Base-by-base conservation (phyloP, 1,284 basidiomycete species). In the Cryptococcus hybrid region DNA sequence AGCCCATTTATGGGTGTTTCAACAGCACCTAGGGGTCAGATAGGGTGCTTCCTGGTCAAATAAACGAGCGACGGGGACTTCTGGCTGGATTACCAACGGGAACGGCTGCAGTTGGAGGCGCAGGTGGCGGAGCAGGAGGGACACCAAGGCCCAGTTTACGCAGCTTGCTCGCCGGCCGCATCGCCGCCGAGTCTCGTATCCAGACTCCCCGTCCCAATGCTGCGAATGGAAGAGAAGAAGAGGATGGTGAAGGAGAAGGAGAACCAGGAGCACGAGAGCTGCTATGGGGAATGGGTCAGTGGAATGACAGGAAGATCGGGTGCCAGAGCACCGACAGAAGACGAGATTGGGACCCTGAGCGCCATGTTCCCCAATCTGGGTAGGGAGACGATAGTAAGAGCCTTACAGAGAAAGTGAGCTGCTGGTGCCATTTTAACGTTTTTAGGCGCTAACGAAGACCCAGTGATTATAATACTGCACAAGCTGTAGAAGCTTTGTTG, bases 291-390 rank as follows among this genome's bases (percentile, higher is more conserved):
- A 69, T 92, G 89, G 88, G 87, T 92, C 42, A 83, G 87, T 59
- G 88, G 88, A 66, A 75, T 92, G 63, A 88, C 88, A 2, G 89
- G 88, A 3, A 78, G 86, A 63, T 72, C 82, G 47, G 53, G 52
- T 74, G 82, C 68, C 53, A 83, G 88, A 49, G 85, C 86, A 12
- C 88, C 90, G 1, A 82, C 82, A 44, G 88, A 90, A 47, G 79
- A 82, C 37, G 90, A 93, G 78, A 88, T 92, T 50, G 77, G 80
- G 35, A 63, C 74, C 67, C 72, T 93, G 59, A 84, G 83, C 51
- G 82, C 77, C 54, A 92, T 94, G 88, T 94, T 94, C 73, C 90
- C 91, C 13, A 85, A 89, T 70, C 71, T 90, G 38, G 82, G 83
- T 35, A 80, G 89, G 53, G 87, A 89, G 51, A 82, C 85, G 15